phyloP scores from a whole-genome alignment of 768 basidiomycete genomes.

The Naganishia antarctica region DNA sequence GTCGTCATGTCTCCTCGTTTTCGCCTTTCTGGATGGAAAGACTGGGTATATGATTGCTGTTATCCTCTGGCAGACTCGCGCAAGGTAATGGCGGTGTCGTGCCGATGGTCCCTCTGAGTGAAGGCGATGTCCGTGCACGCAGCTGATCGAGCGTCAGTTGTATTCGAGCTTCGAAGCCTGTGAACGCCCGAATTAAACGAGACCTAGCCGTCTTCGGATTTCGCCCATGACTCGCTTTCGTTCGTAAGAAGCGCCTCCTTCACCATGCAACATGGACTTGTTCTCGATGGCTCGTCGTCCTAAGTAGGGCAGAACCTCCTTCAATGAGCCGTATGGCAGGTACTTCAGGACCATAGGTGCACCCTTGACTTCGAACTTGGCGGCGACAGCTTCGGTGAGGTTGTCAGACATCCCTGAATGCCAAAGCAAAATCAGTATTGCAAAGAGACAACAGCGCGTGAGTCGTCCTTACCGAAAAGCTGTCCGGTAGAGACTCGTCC shows the following conservation, averaged over 20 bases:
- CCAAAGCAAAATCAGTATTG: neutral
- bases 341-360: constrained; percentile 74
- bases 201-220: constrained; percentile 18
- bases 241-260: constrained; percentile 63
- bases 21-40: neutral
- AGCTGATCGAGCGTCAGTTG: no score
- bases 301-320: constrained; percentile 76
- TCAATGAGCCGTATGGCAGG: constrained; percentile 38
- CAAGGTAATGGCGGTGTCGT: no score
- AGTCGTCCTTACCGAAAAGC: constrained; percentile 62
- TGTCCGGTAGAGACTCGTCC: constrained; percentile 73
- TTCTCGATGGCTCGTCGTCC: constrained; percentile 86
- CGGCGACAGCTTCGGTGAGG: constrained; percentile 66
- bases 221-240: constrained; percentile 53
- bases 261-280: constrained; percentile 71
- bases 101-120: no score
- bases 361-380: constrained; percentile 54
- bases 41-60: constrained; percentile 8
- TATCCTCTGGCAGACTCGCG: neutral
- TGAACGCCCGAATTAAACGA: constrained; percentile 8
- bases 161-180: no score
- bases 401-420: constrained; percentile 75
- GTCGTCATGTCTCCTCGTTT: neutral
- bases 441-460: no score
- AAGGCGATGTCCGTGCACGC: no score